A percentile compares a stretch with the other conserved stretches of the same genome.
phyloP scores from a whole-genome alignment of 2,329 filamentous ascomycete genomes.

The Fusarium transvaalense region DNA sequence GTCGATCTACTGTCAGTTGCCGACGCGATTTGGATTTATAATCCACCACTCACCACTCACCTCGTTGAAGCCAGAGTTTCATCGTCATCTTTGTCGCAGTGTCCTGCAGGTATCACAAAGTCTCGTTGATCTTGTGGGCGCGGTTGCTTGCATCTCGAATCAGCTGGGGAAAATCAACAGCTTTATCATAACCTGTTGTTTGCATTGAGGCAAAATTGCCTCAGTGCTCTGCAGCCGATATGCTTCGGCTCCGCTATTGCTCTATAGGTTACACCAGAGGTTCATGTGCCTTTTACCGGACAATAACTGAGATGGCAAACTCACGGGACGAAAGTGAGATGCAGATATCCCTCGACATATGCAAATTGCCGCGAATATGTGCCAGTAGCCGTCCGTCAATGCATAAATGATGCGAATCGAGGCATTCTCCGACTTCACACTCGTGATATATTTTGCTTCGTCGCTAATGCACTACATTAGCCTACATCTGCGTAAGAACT shows the following conservation, averaged over 20 bases:
- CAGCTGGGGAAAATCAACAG: not conserved
- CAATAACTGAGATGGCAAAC: constrained; percentile 2
- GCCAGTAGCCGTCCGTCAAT: not conserved
- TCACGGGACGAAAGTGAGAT: constrained; percentile 19
- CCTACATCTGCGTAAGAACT: not conserved
- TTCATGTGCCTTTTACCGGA: constrained; percentile 1
- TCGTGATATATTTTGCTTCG: not conserved
- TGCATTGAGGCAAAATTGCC: not conserved
- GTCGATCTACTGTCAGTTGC: constrained; percentile 2
- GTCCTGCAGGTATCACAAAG: constrained; percentile 1
- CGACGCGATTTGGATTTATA: not conserved
- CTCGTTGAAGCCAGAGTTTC: not conserved
- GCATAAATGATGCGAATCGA: not conserved
- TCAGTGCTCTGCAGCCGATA: too few relatives aligned
- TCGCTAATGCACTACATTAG: not conserved
- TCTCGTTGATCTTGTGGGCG: constrained; percentile 12
- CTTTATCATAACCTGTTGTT: not conserved
- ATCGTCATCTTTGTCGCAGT: not conserved
- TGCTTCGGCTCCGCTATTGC: constrained; percentile 6
- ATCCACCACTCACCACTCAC: not conserved
- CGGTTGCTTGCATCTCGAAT: constrained; percentile 22
- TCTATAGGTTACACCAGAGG: constrained; percentile 2
- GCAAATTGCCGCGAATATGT: not conserved
- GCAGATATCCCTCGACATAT: constrained; percentile 7
- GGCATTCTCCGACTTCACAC: not conserved